phyloP scores from a whole-genome alignment of 179 eudicot genomes.

The Sideroxylon spinosum region DNA sequence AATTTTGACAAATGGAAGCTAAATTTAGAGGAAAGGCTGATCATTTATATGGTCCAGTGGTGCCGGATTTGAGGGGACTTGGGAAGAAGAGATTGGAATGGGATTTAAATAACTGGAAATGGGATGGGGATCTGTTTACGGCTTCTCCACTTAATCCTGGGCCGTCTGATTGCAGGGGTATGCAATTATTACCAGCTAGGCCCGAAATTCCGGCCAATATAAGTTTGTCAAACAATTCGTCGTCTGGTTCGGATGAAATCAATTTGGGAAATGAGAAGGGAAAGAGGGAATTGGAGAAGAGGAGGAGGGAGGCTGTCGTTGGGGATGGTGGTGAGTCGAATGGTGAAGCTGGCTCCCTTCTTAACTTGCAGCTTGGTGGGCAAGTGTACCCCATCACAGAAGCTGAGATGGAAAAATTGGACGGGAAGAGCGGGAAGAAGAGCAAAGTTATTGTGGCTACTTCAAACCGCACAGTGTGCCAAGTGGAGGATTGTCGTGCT shows the following conservation, averaged over 20 bases:
- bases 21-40: constrained; percentile 42
- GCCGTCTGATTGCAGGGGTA: constrained; percentile 48
- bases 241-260: constrained; percentile 40
- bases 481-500: constrained; percentile 70
- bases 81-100: constrained; percentile 71
- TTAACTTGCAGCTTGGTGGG: constrained; percentile 68
- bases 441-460: constrained; percentile 44
- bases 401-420: constrained; percentile 36
- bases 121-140: constrained; percentile 70
- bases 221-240: constrained; percentile 36
- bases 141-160: constrained; percentile 48
- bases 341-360: constrained; percentile 53
- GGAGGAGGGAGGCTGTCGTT: constrained; percentile 40
- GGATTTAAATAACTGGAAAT: constrained; percentile 91
- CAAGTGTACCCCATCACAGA: constrained; percentile 48
- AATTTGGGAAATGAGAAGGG: constrained; percentile 32
- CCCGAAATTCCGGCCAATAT: constrained; percentile 31
- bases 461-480: constrained; percentile 54
- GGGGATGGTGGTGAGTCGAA: constrained; percentile 41
- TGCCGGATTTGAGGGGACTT: constrained; percentile 38
- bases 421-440: constrained; percentile 56
- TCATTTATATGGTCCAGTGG: constrained; percentile 43
- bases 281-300: constrained; percentile 52
- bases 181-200: constrained; percentile 44
- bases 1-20: constrained; percentile 41